Conservation (phyloP, 2,329 filamentous ascomycete species). For the Clonostachys byssicola region DNA sequence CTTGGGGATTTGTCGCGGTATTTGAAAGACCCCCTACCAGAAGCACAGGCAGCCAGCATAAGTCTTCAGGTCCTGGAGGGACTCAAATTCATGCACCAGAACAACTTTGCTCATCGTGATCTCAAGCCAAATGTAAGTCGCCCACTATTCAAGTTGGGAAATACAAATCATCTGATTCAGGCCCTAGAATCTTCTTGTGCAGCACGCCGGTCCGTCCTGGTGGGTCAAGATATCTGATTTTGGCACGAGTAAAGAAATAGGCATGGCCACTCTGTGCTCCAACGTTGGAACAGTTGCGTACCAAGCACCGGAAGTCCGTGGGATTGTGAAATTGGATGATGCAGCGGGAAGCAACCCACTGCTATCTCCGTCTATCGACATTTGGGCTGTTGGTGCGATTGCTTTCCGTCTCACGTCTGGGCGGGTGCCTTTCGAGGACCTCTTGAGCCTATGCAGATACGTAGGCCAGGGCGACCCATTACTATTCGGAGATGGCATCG, state of each 20-base stretch:
- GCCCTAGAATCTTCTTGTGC: not conserved
- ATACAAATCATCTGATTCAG: too few species aligned
- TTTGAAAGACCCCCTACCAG: not conserved
- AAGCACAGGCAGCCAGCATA: too few species aligned
- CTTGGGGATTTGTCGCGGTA: constrained; percentile 11
- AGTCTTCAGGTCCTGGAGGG: too few species aligned
- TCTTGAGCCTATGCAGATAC: not conserved
- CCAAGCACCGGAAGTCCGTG: not conserved
- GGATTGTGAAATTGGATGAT: not conserved
- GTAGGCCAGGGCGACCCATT: too few species aligned
- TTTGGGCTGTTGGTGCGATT: not conserved
- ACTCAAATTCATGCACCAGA: too few species aligned
- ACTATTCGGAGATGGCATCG: too few species aligned
- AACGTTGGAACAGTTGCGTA: not conserved
- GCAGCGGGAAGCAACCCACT: too few species aligned
- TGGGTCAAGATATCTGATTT: not conserved
- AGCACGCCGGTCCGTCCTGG: not conserved
- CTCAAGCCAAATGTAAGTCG: not conserved
- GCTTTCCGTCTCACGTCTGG: not conserved
- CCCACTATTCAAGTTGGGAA: too few species aligned
- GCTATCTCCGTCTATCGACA: not conserved
- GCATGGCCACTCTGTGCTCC: not conserved
- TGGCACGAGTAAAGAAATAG: not conserved
- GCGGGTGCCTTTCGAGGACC: not conserved
- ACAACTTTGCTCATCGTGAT: too few species aligned